Conservation (phyloP, 2,329 filamentous ascomycete genomes). For the Sporothrix mexicana region DNA sequence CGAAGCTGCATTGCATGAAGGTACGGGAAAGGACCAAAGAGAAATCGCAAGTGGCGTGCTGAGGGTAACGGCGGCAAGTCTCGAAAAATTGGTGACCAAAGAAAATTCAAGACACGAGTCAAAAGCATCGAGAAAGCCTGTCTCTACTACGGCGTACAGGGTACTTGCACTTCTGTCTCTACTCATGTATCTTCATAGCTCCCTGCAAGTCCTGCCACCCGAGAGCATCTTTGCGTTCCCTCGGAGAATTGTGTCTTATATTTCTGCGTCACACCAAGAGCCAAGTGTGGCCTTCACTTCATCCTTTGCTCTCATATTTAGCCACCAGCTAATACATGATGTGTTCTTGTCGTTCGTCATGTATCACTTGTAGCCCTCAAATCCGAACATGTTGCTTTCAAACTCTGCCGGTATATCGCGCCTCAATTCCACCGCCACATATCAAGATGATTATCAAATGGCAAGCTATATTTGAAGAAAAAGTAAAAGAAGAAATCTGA, state of each 20-base stretch:
- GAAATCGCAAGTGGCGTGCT: constrained; percentile 8
- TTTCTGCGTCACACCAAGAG: constrained; percentile 7
- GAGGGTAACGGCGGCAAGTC: constrained; percentile 20
- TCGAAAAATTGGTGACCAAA: constrained; percentile 14
- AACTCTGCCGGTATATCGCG: not conserved
- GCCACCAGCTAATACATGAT: too few species aligned
- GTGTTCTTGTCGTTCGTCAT: not conserved
- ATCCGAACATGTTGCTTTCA: not conserved
- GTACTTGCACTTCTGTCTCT: not conserved
- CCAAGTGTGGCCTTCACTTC: not conserved
- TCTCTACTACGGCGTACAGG: not conserved
- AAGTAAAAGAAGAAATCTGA: not conserved
- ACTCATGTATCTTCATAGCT: not conserved
- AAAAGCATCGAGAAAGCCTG: not conserved
- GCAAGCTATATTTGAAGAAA: not conserved
- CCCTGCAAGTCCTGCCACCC: constrained; percentile 12
- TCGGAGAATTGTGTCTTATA: constrained; percentile 26
- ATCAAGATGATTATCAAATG: not conserved
- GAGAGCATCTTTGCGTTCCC: constrained; percentile 8
- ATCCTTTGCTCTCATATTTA: not conserved
- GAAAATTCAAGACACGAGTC: not conserved
- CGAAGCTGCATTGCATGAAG: not conserved
- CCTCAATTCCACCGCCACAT: not conserved
- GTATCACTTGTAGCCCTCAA: not conserved
- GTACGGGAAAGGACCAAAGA: not conserved